Base-by-base conservation (phyloP, 768 basidiomycete genomes). In the Leccinum variicolor region DNA sequence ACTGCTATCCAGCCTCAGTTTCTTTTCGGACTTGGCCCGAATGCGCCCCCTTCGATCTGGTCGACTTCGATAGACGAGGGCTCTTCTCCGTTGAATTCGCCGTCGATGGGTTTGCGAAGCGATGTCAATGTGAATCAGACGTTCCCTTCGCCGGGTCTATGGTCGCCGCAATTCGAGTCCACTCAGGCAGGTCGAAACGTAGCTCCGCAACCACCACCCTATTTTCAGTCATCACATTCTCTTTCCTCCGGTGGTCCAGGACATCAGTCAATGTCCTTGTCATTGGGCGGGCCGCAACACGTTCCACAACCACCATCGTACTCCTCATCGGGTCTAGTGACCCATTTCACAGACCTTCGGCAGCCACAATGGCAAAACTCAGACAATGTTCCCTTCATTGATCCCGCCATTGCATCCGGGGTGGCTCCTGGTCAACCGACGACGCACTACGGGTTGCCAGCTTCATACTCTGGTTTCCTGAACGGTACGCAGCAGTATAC, bases 41-140 rank as follows among this genome's bases (percentile, higher is more conserved):
- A 75, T 62, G 72, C 72, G n/a, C 74, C 77, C 8, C 75, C 79
- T 50, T 88, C 84, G 1, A 90, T 89, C 41, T 89, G 89, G 88
- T 84, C 87, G 4, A 78, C 84, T 14, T 76, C 81, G 2, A 72
- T 74, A 3, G 85, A 84, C 58, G 81, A 83, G 54, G 73, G 76
- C 52, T 58, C 58, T 25, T 55, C 56, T 10, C 46, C 56, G 11
- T 58, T 66, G 10, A 59, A 43, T 19, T 58, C 63, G 6, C 53
- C 59, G 48, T 55, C 53, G 33, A 31, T 36, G 25, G 57, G 62
- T 33, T 36, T 58, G 25, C 60, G 64, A 57, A 55, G 56, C 49
- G 66, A 62, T 13, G 54, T 23, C 34, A 63, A 50, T 21, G 43
- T 55, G 48, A 43, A 26, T 10, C 68, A 59, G 46, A 57, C 54